Base-by-base conservation (phyloP, 148 eudicot species). In the Pharnaceum exiguum region DNA sequence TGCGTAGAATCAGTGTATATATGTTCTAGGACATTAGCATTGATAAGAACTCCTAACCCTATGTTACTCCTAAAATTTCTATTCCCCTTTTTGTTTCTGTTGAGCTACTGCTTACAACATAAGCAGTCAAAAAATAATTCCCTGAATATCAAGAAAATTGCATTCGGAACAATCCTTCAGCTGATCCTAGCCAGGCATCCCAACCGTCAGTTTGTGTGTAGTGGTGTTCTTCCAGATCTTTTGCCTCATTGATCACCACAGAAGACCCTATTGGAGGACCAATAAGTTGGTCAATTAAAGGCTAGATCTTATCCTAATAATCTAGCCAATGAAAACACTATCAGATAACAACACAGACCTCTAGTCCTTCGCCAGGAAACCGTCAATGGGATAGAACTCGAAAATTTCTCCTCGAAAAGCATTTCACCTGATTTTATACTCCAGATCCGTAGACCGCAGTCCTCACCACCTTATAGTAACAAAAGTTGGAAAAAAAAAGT, bases 161-260 rank as follows among this genome's bases (percentile, higher is more conserved):
- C 83, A 87, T 72, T 67, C 82, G 72, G 50, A 60, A 75, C 36
- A 87, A 54, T 35, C 93, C 97, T 42, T 79, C 93, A 21, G 59
- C 38, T 10, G 95, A 81, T 60, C 90, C 93, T n/a, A 91, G 50
- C 97, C 97, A 91, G 39, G 82, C 87, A 19, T 82, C 86, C 65
- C 59, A 66, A 31, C 48, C 35, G n/a, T 54, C 72, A 11, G 67
- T 59, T 46, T 59, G 40, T 59, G 49, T 19, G 27, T 47, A 10
- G 7, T 5, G 11, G 13, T 37, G 44, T 45, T 57, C 63, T 63
- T 60, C 46, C 27, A n/a, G 4, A 33, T 8, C 40, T 48, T 23
- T 46, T 40, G 24, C 38, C 49, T 49, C 50, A 22, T 52, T 52
- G 7, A n/a, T 19, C 23, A 42, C 47, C 35, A 31, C 48, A 1